A percentile compares a stretch with the other conserved stretches of the same genome.
These are phyloP conservation scores for Scedosporium boydii DNA, from an alignment of 2,329 filamentous ascomycete species.

Conservation along the genomic window DNA sequence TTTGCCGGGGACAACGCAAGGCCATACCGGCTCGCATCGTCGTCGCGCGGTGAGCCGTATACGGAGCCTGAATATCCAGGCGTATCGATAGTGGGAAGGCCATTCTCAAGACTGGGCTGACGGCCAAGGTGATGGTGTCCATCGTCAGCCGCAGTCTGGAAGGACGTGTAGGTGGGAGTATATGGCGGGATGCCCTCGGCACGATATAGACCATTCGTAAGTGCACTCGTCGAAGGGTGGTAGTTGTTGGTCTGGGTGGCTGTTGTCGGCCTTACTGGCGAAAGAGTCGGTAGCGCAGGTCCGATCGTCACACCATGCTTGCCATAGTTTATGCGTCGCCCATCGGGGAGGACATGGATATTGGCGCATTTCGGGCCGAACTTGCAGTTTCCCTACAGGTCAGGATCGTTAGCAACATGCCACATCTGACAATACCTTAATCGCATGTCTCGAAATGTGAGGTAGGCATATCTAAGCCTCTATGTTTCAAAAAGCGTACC, in stretches of 20 bases:
- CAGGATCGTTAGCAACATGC: constrained; percentile 6
- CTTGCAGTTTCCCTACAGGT: constrained; percentile 83
- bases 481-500: constrained; percentile 40
- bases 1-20: constrained; percentile 69
- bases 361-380: constrained; percentile 97
- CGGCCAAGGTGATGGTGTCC: constrained; percentile 33
- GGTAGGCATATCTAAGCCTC: not conserved
- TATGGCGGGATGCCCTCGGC: constrained; percentile 28
- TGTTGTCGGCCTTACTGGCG: constrained; percentile 4
- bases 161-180: constrained; percentile 26
- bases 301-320: constrained; percentile 60
- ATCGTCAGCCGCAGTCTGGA: constrained; percentile 22
- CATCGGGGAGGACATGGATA: constrained; percentile 89
- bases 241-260: constrained; percentile 39
- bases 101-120: constrained; percentile 45
- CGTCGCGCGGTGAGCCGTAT: constrained; percentile 79
- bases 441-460: not conserved
- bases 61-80: constrained; percentile 45
- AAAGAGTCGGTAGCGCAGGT: constrained; percentile 46
- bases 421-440: not conserved
- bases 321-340: constrained; percentile 77
- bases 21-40: constrained; percentile 47
- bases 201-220: constrained; percentile 49
- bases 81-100: constrained; percentile 49
- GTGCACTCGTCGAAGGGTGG: constrained; percentile 56